Percentiles rank a stretch among this genome's conserved stretches.
These are phyloP conservation scores for Chlamydomonas applanata DNA, from an alignment of 139 green algal species.

Conservation along the genomic window DNA sequence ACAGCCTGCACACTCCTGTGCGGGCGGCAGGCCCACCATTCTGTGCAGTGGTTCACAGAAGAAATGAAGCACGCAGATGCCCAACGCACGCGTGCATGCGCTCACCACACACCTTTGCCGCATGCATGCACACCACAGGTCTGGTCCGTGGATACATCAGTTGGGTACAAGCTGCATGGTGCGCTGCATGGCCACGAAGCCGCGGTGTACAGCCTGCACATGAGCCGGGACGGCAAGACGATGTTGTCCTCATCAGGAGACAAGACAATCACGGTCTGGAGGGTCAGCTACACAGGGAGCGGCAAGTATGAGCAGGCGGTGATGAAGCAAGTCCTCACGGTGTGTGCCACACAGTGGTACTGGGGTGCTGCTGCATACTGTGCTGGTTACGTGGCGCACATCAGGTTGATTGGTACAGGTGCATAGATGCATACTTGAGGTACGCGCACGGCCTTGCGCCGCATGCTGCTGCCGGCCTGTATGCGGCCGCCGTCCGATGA, in stretches of 20 bases:
- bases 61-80: too few relatives aligned
- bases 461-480: not conserved
- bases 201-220: conserved; percentile 1
- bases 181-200: conserved; percentile 2
- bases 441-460: not conserved
- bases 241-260: conserved; percentile 5
- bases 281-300: not conserved
- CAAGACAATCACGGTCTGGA: conserved; percentile 13
- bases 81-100: too few relatives aligned
- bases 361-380: too few relatives aligned
- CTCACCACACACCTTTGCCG: too few relatives aligned
- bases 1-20: too few relatives aligned
- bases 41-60: too few relatives aligned
- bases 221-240: conserved; percentile 2
- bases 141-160: not conserved
- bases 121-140: not conserved
- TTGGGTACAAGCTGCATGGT: not conserved
- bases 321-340: conserved; percentile 2
- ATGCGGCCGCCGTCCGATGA: not conserved
- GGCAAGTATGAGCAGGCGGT: not conserved
- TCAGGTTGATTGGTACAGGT: too few relatives aligned
- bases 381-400: too few relatives aligned
- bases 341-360: not conserved
- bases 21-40: too few relatives aligned
- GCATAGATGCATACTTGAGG: not conserved